phyloP scores from a whole-genome alignment of 208 protist species.

The Trypanosoma grayi region DNA sequence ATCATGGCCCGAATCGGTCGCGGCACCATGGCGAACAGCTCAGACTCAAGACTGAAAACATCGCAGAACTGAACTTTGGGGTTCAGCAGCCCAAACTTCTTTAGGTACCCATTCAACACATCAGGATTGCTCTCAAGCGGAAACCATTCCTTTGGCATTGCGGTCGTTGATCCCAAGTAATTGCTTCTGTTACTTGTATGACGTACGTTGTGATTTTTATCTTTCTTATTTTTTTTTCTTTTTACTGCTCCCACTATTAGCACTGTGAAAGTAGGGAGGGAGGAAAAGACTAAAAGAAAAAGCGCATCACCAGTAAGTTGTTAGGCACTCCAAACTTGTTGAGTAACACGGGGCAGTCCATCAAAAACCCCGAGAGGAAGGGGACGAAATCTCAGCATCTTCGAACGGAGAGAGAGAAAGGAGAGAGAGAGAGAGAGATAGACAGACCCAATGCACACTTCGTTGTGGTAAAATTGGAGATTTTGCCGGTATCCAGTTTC shows the following conservation, averaged over 20 bases:
- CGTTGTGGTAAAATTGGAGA: too few species aligned
- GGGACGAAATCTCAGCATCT: not conserved
- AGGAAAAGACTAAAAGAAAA: constrained; percentile 5
- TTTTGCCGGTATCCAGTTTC: not conserved
- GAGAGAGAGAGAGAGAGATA: not conserved
- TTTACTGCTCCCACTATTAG: not conserved
- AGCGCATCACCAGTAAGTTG: too few species aligned
- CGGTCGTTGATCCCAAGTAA: too few species aligned
- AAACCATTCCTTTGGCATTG: constrained; percentile 67
- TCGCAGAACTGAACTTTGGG: constrained; percentile 81
- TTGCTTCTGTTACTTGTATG: not conserved
- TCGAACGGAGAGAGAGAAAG: not conserved
- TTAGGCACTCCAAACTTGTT: too few species aligned
- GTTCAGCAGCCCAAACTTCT: constrained; percentile 43
- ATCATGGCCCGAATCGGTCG: constrained; percentile 85
- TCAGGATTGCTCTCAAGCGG: constrained; percentile 94
- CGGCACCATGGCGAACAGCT: constrained; percentile 91
- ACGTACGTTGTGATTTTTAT: not conserved
- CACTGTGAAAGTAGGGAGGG: not conserved
- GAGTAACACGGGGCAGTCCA: too few species aligned
- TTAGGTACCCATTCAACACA: constrained; percentile 86
- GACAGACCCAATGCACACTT: not conserved
- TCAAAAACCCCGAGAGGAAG: too few species aligned
- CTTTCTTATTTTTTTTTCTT: constrained; percentile 6
- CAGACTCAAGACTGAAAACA: constrained; percentile 89